Evolutionary conservation across 2,329 filamentous ascomycete genomes (phyloP), one percentile per base, ranked within the genome.

Genomic region (Aspergillus tanneri): DNA sequence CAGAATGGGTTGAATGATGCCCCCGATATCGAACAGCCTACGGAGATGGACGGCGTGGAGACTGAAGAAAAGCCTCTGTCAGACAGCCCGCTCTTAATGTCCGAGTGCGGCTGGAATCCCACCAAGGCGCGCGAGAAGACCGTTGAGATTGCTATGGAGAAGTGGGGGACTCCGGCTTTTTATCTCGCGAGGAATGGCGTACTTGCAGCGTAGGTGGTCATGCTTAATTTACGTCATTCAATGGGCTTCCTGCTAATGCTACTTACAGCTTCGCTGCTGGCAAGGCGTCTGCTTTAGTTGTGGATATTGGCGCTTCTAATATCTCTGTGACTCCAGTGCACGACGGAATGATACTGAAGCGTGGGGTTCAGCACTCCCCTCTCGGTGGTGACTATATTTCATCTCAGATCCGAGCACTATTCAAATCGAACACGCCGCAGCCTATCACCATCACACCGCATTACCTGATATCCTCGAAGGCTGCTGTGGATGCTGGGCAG

Each of bases 101-200:
- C 90, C 1, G 93, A 99, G 72, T 88, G 91, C 11, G 87, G 89
- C 9, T 97, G 92, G 91, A 97, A 96, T 72, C 80, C 84, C 21
- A 72, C 82, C 35, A 96, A 96, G 75, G 83, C 87, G 51, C 81
- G 95, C 51, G 93, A 99, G 74, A 95, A 93, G 80, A 86, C 87
- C 32, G 92, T 96, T 62, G 93, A 99, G 74, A 84, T 97, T 54
- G 90, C 90, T 50, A 96, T 99, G 86, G 93, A 99, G 77, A 88
- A 84, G 65, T 99, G 93, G 90, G 91, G 90, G 22, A 87, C 87
- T 47, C 93, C 93, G 14, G 93, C 93, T 4, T 97, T 96, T 71
- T 99, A 92, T 80, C 77, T 97, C 52, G 89, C 89, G 54, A 85
- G 89, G 64, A 95, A 85, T 44, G 90, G 92, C 21, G 91, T 96